Conservation (phyloP, 176 grass and related monocot genomes). For the Stipa capillata region DNA sequence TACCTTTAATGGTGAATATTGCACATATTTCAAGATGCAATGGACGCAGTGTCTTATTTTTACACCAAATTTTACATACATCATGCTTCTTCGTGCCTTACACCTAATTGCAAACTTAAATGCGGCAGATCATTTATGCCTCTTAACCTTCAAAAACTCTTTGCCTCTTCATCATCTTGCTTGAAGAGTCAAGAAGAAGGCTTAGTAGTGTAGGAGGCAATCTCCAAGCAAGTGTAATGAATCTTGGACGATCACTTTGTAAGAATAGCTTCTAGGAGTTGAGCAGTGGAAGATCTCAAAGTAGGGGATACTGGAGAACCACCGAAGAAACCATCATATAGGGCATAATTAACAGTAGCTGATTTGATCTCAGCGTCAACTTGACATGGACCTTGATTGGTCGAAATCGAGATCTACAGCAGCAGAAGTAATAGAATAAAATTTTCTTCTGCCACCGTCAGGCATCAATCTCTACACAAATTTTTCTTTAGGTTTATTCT, state of each 20-base stretch:
- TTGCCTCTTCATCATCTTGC: too few relatives aligned
- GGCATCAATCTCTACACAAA: neutral
- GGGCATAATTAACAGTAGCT: conserved; percentile 47
- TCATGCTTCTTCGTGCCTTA: too few relatives aligned
- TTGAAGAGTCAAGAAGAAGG: too few relatives aligned
- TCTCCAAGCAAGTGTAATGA: too few relatives aligned
- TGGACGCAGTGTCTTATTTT: too few relatives aligned
- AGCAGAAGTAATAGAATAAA: neutral
- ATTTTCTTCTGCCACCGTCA: neutral
- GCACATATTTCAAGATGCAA: too few relatives aligned
- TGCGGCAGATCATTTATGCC: too few relatives aligned
- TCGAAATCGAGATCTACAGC: conserved; percentile 63
- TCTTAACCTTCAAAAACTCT: too few relatives aligned
- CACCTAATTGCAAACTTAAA: too few relatives aligned
- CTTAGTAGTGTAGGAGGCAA: too few relatives aligned
- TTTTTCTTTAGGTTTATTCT: neutral
- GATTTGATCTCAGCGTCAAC: conserved; percentile 63
- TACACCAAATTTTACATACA: too few relatives aligned
- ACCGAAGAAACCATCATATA: conserved; percentile 76
- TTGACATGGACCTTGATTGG: conserved; percentile 35
- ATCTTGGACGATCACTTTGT: neutral
- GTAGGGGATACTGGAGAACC: conserved; percentile 57
- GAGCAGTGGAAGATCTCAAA: conserved; percentile 38
- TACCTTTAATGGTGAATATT: too few relatives aligned
- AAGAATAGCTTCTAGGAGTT: conserved; percentile 32